Evolutionary conservation across 257 asterid species (phyloP), one percentile per base, ranked within the genome.

Genomic region (Thymus quinquecostatus): DNA sequence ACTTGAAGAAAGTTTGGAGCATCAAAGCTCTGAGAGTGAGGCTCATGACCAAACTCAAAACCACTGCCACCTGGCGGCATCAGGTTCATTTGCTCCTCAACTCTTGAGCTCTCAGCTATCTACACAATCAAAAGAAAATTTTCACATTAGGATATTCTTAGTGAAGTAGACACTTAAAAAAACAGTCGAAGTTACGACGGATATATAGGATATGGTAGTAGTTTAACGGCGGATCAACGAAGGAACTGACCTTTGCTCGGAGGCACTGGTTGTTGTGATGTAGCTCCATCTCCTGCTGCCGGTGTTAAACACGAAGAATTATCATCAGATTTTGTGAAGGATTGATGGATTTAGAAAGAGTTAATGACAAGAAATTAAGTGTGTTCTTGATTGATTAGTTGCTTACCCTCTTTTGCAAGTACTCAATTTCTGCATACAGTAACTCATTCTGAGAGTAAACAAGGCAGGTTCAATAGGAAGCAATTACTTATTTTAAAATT

Each of bases 351-450:
- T 21, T 21, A 21, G 21, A 21, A 21, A 21, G 21, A 21, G 21
- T 21, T 21, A 21, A 21, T 21, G 21, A 21, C 21, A 21, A 21
- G 21, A 0, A 21, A 21, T 21, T 21, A 21, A 21, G 21, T 21
- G 6, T 5, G 8, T 4, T 38, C 6, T 38, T 4, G 7, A 38
- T 38, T 38, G 21, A 21, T 58, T 64, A 48, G 33, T 41, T 58
- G 30, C 89, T 84, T 84, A 94, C 98, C 96, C 96, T 91, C 74
- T 91, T 91, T 60, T 89, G 96, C 97, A 94, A 86, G 86, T 80
- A 85, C 48, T 94, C 96, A 65, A 94, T 91, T 79, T 94, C 98
- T 10, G 98, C 94, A 74, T 82, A 85, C 61, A 94, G 81, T 86
- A 94, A 73, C 82, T 94, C 98, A 79, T 91, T 94, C 98, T 94